Conservation (phyloP, 345 rosid species). For the Dipteronia dyeriana region DNA sequence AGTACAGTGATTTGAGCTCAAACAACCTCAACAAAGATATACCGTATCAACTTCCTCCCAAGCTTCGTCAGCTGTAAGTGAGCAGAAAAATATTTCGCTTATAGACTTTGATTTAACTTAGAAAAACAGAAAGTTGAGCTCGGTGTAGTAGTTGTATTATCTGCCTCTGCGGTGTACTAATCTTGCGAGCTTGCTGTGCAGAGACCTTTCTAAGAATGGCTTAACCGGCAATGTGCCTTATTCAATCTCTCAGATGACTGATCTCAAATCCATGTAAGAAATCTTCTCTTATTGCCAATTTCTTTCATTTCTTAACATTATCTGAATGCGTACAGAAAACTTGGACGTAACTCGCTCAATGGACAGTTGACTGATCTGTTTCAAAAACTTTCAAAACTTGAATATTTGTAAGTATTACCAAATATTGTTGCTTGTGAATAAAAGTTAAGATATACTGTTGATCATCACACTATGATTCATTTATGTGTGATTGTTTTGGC, state of each 20-base stretch:
- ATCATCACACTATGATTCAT: neutral
- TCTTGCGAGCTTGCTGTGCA: conserved; percentile 37
- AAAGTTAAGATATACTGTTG: neutral
- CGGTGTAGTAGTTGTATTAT: too few relatives aligned
- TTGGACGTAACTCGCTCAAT: conserved; percentile 67
- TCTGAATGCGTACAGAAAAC: conserved; percentile 48
- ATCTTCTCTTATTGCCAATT: neutral
- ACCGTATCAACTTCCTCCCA: conserved; percentile 97
- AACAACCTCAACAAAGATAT: conserved; percentile 77
- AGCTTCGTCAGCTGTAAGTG: conserved; percentile 60
- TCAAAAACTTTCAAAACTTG: conserved; percentile 66
- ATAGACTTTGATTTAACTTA: neutral
- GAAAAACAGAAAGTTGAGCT: conserved; percentile 11
- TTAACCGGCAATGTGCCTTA: conserved; percentile 84
- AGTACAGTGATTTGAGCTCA: conserved; percentile 87
- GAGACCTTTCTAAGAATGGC: conserved; percentile 78
- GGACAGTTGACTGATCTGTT: conserved; percentile 91
- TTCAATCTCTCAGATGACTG: conserved; percentile 80
- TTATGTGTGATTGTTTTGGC: neutral
- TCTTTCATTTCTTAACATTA: conserved; percentile 10
- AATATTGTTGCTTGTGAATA: neutral
- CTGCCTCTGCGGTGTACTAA: conserved; percentile 6
- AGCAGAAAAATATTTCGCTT: neutral
- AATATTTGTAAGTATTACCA: conserved; percentile 53
- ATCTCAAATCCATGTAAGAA: conserved; percentile 67